These are phyloP conservation scores for Gypsophila paniculata DNA, from an alignment of 179 eudicot genomes.

Conservation along the genomic window DNA sequence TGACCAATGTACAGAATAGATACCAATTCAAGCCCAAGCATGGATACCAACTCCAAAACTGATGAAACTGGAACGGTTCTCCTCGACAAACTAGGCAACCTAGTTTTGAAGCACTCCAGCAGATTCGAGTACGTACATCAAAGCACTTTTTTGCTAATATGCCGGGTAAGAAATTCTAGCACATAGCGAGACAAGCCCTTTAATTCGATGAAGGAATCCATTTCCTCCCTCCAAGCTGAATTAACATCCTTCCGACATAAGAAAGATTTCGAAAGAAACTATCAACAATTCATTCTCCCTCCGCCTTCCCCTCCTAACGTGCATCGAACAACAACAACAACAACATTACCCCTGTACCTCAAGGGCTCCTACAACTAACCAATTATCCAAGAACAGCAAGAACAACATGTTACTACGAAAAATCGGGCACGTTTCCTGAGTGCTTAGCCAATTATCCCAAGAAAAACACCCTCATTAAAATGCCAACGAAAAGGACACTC, in stretches of 20 bases:
- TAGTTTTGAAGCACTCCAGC: neutral
- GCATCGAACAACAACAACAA: neutral
- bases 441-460: neutral
- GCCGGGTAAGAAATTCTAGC: too few species aligned
- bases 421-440: neutral
- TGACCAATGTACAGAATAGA: neutral
- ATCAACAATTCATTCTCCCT: neutral
- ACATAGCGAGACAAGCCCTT: neutral
- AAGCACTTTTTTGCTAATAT: too few species aligned
- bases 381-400: too few species aligned
- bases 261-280: neutral
- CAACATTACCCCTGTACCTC: too few species aligned
- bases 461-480: slow-evolving; percentile 4
- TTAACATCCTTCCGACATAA: neutral
- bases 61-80: neutral
- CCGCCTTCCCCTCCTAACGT: neutral
- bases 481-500: neutral
- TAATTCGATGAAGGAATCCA: neutral
- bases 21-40: slow-evolving; percentile 2
- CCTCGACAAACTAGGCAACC: neutral
- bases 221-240: neutral
- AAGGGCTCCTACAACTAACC: too few species aligned
- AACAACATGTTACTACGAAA: too few species aligned
- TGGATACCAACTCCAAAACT: neutral
- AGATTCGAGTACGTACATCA: neutral